Base-by-base conservation (phyloP, 2,329 filamentous ascomycete genomes). In the Colletotrichum sp. region DNA sequence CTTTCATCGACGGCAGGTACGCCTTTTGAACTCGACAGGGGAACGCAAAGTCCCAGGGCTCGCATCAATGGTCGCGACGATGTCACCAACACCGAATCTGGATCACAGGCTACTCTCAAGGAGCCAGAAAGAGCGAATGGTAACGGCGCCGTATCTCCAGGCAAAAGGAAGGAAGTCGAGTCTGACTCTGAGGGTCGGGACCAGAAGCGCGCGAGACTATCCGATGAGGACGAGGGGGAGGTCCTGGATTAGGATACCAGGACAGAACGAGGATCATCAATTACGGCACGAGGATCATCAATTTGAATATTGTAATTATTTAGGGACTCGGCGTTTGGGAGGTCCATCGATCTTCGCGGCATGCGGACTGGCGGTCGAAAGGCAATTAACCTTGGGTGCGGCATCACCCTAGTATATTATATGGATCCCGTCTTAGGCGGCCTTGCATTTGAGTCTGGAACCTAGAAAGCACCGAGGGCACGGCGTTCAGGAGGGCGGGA, bases 1-100 rank as follows among this genome's bases (percentile, higher is more conserved):
- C 79, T 83, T n/a, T 88, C 87, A 5, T 88, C 87, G 66, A 84
- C 83, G 24, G 86, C 86, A 31, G 87, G 85, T 36, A 90, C 88
- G 2, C 87, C 88, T 1, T 82, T 85, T 76, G 84, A 86, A 58
- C 81, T 83, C 13, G 88, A 90, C 36, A 83, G 86, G 58, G 83
- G 82, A 16, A 90, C 87, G 31, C 86, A 86, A 75, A 90, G 88
- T 74, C 88, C 88, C 0, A 83, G 78, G 31, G 78, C 77, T 29
- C 83, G 80, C 63, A 77, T 80, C 1, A 87, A 87, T 58, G 86
- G 86, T 29, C 76, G 79, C 13, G 81, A 80, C n/a, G 83, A 83
- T 27, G 58, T 72, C 54, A 80, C 80, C 13, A 79, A 82, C 29
- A 78, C 78, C 27, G 82, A 85, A 43, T 78, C 80, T 21, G 82